Evolutionary conservation across 2,329 filamentous ascomycete genomes (phyloP), one percentile per base, ranked within the genome.

Genomic region (Aspergillus sp.): DNA sequence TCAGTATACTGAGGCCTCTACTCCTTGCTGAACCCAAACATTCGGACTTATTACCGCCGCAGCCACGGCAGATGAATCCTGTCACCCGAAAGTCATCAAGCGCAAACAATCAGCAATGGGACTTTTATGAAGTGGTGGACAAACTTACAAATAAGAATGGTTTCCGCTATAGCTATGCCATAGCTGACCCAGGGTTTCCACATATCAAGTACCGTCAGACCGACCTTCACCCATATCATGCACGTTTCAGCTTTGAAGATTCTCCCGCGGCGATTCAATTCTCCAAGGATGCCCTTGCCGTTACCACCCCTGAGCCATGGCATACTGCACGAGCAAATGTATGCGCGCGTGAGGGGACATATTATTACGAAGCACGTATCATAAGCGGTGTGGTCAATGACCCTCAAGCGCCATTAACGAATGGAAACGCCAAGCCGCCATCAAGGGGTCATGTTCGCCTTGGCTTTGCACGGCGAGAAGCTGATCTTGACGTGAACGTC

Each of bases 301-400:
- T 96, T 46, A 95, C 88, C 0, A 95, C 93, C 12, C 84, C 91
- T 57, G 95, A 95, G 68, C 90, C 93, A 7, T 96, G 93, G 77
- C 81, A 94, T 50, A 93, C 91, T 77, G 85, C 87, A 2, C 82
- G 91, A 35, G 90, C 88, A 10, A 98, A 98, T 60, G 85, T 97
- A 0, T 89, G 87, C 20, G 87, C 90, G 4, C 79, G 93, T 41
- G 88, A 97, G 68, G 93, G 93, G 1, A 81, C 87, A 27, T 89
- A 88, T 76, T 98, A 94, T 68, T 98, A 90, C 76, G 93, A 98
- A 70, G 90, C 91, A 68, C 90, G 87, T 61, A 82, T 98, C 46
- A 84, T 90, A 7, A 82, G 84, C 55, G 93, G 93, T 5, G 62
- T 71, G 39, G 55, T 68, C 41, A 61, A 62, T 41, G 56, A 60